Percentiles rank a stretch among this genome's conserved stretches.
Conservation (phyloP, 495 filamentous ascomycete species). For the Pyronema omphalodes region DNA sequence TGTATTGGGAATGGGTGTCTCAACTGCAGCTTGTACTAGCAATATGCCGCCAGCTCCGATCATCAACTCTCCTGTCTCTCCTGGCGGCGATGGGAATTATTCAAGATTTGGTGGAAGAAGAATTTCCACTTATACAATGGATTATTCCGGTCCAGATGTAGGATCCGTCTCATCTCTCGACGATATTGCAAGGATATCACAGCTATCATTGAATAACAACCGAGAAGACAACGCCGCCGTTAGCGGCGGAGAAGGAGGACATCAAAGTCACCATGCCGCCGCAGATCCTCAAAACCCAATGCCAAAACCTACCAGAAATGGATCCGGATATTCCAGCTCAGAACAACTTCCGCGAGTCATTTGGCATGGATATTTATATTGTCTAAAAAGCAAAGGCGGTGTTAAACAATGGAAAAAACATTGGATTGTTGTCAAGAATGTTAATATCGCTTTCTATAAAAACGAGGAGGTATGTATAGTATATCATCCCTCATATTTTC, state of each 20-base stretch:
- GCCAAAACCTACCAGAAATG: constrained; percentile 19
- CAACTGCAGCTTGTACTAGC: neutral
- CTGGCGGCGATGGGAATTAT: too few species aligned
- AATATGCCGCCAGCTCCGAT: constrained; percentile 21
- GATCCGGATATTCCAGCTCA: constrained; percentile 20
- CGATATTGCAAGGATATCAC: constrained; percentile 37
- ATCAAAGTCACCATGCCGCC: constrained; percentile 5
- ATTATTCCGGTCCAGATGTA: constrained; percentile 76
- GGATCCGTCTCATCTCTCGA: constrained; percentile 84
- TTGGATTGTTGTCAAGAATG: constrained; percentile 81
- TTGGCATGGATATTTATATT: constrained; percentile 79
- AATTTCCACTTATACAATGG: constrained; percentile 37
- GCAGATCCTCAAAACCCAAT: constrained; percentile 3
- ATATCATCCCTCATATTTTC: too few species aligned
- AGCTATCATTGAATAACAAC: constrained; percentile 25
- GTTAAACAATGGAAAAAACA: constrained; percentile 87
- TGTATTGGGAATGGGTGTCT: constrained; percentile 3
- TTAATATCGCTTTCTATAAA: constrained; percentile 81
- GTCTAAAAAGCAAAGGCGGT: constrained; percentile 67
- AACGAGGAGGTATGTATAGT: constrained; percentile 47
- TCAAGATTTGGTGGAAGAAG: constrained; percentile 19
- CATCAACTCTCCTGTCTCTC: constrained; percentile 23
- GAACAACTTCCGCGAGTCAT: constrained; percentile 46
- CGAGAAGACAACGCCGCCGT: constrained; percentile 7
- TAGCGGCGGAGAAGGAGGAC: neutral